Conservation (phyloP, 2,329 filamentous ascomycete species). For the Penicillium freii region DNA sequence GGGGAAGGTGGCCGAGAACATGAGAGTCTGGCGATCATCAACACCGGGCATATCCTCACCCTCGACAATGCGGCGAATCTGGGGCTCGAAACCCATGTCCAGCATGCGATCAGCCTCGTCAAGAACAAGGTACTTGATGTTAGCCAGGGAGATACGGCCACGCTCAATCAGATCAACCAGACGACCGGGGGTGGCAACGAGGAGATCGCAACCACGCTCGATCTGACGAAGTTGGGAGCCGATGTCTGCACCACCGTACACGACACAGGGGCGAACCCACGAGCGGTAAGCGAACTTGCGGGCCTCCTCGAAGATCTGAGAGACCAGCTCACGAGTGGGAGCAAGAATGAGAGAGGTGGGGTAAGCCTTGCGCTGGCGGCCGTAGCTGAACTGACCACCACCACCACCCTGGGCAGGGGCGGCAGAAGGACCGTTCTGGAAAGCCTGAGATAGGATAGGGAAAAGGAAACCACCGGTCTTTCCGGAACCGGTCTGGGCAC, state of each 20-base stretch:
- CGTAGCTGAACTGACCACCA: conserved; percentile 63
- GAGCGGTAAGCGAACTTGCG: conserved; percentile 99
- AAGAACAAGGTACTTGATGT: conserved; percentile 99
- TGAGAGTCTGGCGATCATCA: conserved; percentile 87
- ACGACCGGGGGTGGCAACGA: conserved; percentile 95
- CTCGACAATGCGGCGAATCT: conserved; percentile 97
- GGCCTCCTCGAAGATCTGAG: conserved; percentile 95
- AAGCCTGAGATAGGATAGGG: conserved; percentile 97
- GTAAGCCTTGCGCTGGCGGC: conserved; percentile 95
- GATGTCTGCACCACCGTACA: conserved; percentile 98
- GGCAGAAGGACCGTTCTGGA: conserved; percentile 78
- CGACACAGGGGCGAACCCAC: conserved; percentile 97
- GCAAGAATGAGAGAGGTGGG: conserved; percentile 94
- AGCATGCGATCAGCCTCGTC: conserved; percentile 99
- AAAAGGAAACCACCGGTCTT: conserved; percentile 99
- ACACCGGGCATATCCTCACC: conserved; percentile 95
- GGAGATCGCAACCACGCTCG: conserved; percentile 92
- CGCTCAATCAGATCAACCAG: conserved; percentile 97
- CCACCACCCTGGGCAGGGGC: conserved; percentile 56
- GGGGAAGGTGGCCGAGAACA: conserved; percentile 99
- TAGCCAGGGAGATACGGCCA: conserved; percentile 93
- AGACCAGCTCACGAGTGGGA: conserved; percentile 96
- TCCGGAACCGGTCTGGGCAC: conserved; percentile 98
- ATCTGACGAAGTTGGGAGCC: conserved; percentile 97
- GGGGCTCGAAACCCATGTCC: conserved; percentile 99